These are phyloP conservation scores for Tripterygium wilfordii DNA, from an alignment of 177 flowering plant species.

Conservation along the genomic window DNA sequence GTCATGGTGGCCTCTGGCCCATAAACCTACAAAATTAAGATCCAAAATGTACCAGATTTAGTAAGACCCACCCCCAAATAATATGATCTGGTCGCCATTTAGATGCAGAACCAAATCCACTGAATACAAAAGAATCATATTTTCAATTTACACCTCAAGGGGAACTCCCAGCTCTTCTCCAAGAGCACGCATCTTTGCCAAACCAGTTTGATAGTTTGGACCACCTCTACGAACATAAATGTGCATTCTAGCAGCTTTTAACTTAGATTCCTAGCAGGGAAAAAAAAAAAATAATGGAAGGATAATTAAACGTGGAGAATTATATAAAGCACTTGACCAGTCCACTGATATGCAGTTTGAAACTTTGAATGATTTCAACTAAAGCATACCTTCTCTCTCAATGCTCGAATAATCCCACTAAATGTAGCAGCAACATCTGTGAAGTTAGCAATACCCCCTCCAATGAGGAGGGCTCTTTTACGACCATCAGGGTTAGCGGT, in stretches of 20 bases:
- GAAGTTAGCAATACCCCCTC: slow-evolving; percentile 89
- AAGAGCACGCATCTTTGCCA: slow-evolving; percentile 62
- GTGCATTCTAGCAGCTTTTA: slow-evolving; percentile 71
- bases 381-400: slow-evolving; percentile 55
- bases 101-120: background rate
- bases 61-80: too few species aligned
- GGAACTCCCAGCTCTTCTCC: slow-evolving; percentile 68
- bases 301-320: too few species aligned
- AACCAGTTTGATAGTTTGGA: slow-evolving; percentile 72
- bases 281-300: background rate
- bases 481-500: slow-evolving; percentile 78
- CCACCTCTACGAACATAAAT: slow-evolving; percentile 80
- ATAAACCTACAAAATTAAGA: slow-evolving; percentile 67
- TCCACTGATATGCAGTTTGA: background rate
- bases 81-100: too few species aligned
- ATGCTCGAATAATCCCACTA: slow-evolving; percentile 73
- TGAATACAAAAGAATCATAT: background rate
- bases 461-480: slow-evolving; percentile 78
- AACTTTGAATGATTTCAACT: background rate
- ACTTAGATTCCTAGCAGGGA: slow-evolving; percentile 45
- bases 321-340: background rate
- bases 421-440: slow-evolving; percentile 91
- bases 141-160: slow-evolving; percentile 43
- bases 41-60: too few species aligned
- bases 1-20: slow-evolving; percentile 96